Percentiles rank a stretch among this genome's conserved stretches.
Conservation (phyloP, 345 rosid species). For the Eucalyptus marginata region DNA sequence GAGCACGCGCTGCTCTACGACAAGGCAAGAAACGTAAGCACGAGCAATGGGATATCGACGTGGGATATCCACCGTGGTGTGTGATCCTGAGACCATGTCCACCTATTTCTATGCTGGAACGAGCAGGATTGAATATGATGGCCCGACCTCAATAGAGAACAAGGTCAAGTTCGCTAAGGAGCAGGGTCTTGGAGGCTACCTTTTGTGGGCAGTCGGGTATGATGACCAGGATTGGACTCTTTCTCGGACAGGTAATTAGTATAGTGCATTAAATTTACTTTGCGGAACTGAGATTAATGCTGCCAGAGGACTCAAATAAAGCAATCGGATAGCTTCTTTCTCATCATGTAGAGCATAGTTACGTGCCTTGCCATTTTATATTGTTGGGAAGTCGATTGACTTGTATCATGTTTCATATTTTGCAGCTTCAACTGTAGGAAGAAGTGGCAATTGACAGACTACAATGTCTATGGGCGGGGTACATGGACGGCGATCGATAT, state of each 20-base stretch:
- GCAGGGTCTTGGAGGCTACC: conserved; percentile 23
- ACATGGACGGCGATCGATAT: too few species aligned
- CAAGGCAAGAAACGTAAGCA: conserved; percentile 7
- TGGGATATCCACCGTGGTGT: neutral
- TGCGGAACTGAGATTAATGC: neutral
- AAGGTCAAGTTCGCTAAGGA: conserved; percentile 14
- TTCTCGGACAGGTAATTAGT: neutral
- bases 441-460: too few species aligned
- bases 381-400: neutral
- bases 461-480: too few species aligned
- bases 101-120: conserved; percentile 9
- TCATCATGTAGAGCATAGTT: neutral
- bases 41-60: conserved; percentile 12
- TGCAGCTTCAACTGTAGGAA: too few species aligned
- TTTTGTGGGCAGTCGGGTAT: conserved; percentile 31
- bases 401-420: neutral
- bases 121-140: conserved; percentile 33
- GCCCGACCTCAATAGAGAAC: neutral
- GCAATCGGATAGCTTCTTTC: neutral
- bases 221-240: conserved; percentile 7
- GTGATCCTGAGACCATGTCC: conserved; percentile 4
- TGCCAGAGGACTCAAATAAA: neutral
- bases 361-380: neutral
- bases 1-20: conserved; percentile 13
- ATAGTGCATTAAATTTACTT: neutral